These are phyloP conservation scores for Mycothermus thermophilus DNA, from an alignment of 495 filamentous ascomycete species.

Conservation along the genomic window DNA sequence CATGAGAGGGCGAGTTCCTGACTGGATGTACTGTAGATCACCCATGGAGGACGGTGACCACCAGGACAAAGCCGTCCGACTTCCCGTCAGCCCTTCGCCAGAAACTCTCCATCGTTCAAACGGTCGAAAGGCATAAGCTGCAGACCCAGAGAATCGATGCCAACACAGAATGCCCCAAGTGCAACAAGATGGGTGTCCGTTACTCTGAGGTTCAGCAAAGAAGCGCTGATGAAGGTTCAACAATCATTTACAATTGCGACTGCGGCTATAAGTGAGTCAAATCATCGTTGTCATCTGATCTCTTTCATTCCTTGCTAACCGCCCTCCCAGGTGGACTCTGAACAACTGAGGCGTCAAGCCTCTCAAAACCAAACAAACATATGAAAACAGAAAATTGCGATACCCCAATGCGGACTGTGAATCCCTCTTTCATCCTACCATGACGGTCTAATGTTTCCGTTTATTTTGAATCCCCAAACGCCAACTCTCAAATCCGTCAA, in stretches of 20 bases:
- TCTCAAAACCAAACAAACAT: background rate
- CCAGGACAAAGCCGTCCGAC: conserved; percentile 65
- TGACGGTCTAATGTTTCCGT: conserved; percentile 3
- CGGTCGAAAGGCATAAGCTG: conserved; percentile 61
- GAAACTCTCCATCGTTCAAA: conserved; percentile 75
- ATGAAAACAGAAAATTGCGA: conserved; percentile 2
- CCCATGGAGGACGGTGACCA: conserved; percentile 65
- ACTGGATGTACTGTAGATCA: conserved; percentile 49
- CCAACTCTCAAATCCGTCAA: conserved; percentile 9
- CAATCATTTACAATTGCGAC: conserved; percentile 74
- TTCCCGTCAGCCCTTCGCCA: conserved; percentile 80
- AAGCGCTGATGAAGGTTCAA: conserved; percentile 89
- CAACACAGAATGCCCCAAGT: conserved; percentile 59
- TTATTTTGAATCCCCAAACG: conserved; percentile 11
- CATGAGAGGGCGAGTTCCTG: background rate
- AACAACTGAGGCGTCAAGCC: conserved; percentile 15
- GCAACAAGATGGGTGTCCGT: conserved; percentile 69
- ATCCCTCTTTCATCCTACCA: background rate
- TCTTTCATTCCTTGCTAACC: conserved; percentile 15
- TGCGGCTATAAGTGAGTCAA: conserved; percentile 65
- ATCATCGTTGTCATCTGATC: background rate
- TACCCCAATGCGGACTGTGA: no score
- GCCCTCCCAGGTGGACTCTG: conserved; percentile 31
- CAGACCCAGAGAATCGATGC: conserved; percentile 60
- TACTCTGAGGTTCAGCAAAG: conserved; percentile 76